Conservation (phyloP, 176 grass and related monocot species). For the Avena sativa region DNA sequence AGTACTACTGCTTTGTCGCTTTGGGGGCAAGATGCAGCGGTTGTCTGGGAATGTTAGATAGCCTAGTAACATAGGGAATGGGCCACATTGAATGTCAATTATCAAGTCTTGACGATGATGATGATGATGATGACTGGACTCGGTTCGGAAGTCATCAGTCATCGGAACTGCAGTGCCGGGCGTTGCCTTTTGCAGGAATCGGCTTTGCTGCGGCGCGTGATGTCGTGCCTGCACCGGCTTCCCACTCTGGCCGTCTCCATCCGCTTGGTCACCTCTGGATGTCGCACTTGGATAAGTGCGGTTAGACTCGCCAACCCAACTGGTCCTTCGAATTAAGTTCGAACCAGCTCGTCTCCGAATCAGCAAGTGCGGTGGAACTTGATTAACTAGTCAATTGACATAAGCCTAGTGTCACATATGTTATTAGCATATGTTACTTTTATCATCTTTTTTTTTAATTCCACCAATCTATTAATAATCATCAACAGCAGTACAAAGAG, state of each 20-base stretch:
- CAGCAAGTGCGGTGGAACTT: neutral
- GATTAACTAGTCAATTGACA: too few species aligned
- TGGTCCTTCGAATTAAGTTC: too few species aligned
- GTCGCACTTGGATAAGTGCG: too few species aligned
- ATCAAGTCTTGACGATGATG: neutral
- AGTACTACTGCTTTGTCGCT: neutral
- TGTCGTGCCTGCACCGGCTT: neutral
- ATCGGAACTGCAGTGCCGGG: neutral
- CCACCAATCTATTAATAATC: too few species aligned
- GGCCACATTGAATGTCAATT: constrained; percentile 22
- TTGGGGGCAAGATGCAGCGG: neutral
- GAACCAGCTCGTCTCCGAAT: too few species aligned
- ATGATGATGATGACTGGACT: neutral
- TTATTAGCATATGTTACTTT: too few species aligned
- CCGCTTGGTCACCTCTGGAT: too few species aligned
- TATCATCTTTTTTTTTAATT: too few species aligned
- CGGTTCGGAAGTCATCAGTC: neutral
- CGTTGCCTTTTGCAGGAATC: neutral
- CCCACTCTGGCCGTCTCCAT: neutral
- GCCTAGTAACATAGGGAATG: neutral
- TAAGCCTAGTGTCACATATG: too few species aligned
- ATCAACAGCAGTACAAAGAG: too few species aligned
- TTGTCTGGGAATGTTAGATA: neutral
- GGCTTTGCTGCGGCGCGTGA: neutral
- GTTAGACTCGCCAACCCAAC: too few species aligned